Evolutionary conservation across 2,329 filamentous ascomycete genomes (phyloP).

Genomic region (Phaeosphaeriaceae sp.): DNA sequence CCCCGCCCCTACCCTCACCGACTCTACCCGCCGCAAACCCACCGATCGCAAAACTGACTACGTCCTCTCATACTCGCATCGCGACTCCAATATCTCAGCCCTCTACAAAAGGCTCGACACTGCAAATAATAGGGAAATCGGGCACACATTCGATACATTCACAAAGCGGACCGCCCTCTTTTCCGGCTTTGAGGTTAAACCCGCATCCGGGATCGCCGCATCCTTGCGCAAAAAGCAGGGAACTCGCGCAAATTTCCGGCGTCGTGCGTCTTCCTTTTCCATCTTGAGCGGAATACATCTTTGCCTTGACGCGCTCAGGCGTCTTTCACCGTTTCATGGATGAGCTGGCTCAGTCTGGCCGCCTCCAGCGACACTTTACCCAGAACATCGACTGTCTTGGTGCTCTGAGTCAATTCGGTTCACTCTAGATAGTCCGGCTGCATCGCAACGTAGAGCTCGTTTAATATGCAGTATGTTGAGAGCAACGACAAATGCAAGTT

Average conservation of each 20-base stretch:
- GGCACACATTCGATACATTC: slow-evolving; percentile 18
- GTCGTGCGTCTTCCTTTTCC: too few relatives aligned
- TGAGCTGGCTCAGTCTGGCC: too few relatives aligned
- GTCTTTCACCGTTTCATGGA: too few relatives aligned
- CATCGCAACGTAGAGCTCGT: too few relatives aligned
- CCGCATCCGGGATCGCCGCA: slow-evolving; percentile 20
- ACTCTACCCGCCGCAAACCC: slow-evolving; percentile 7
- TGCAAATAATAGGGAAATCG: slow-evolving; percentile 13
- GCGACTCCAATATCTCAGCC: slow-evolving; percentile 12
- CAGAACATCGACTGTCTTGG: too few relatives aligned
- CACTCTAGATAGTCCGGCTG: too few relatives aligned
- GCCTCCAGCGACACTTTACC: too few relatives aligned
- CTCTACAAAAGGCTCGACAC: slow-evolving; percentile 23
- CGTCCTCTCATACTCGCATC: slow-evolving; percentile 25
- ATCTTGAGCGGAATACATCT: too few relatives aligned
- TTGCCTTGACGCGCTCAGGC: too few relatives aligned
- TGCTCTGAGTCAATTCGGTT: too few relatives aligned
- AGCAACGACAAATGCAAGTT: too few relatives aligned
- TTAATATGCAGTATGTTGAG: too few relatives aligned
- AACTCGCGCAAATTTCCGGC: slow-evolving; percentile 19
- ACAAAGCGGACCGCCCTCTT: slow-evolving; percentile 23
- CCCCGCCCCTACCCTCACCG: slow-evolving; percentile 7
- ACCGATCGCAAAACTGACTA: slow-evolving; percentile 24
- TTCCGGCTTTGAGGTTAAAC: slow-evolving; percentile 19
- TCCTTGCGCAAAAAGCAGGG: slow-evolving; percentile 24